Base-by-base conservation (phyloP, 1,284 basidiomycete genomes). In the Thecaphora frezii region DNA sequence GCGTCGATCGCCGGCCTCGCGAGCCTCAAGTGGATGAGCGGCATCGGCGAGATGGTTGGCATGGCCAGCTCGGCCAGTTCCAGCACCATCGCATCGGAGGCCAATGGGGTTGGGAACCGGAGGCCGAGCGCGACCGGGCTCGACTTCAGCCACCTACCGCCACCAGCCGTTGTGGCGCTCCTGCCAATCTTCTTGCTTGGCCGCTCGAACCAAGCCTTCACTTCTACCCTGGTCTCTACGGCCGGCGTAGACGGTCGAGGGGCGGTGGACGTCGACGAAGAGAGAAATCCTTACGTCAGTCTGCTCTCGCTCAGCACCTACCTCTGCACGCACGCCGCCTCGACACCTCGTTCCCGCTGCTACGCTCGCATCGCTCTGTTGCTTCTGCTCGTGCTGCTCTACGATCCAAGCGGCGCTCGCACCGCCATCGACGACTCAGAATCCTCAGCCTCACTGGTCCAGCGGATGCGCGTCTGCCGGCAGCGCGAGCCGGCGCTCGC, bases 301-400 rank as follows among this genome's bases (percentile, higher is more conserved):
- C 38, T 74, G 19, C 66, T 64, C 19, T 66, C 71, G 14, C 44
- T 74, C 8, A 40, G 69, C 5, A 67, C 73, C 33, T 74, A 73
- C 37, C 52, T 74, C 5, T 62, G 63, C 2, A 66, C 68, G 5
- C 69, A 74, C 38, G 66, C 68, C 3, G 62, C 69, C 4, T 53
- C 59, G 40, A 64, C 58, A 19, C 30, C 55, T 3, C 69, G 70
- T 8, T 69, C 68, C 0, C 48, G 46, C 5, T 60, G 64, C 3
- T 74, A 71, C 30, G 58, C 69, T 0, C 65, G 69, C 21, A 52
- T 66, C 9, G 33, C 52, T 2, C 54, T 74, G 39, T 63, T 73
- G 26, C 52, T 48, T 21, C 54, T 71, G 19, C 66, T 69, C 22
- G 59, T 66, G 24, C 54, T 73, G 16, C 62, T 73, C 28, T 66